phyloP scores from a whole-genome alignment of 2,329 filamentous ascomycete species.

The Monilinia laxa region DNA sequence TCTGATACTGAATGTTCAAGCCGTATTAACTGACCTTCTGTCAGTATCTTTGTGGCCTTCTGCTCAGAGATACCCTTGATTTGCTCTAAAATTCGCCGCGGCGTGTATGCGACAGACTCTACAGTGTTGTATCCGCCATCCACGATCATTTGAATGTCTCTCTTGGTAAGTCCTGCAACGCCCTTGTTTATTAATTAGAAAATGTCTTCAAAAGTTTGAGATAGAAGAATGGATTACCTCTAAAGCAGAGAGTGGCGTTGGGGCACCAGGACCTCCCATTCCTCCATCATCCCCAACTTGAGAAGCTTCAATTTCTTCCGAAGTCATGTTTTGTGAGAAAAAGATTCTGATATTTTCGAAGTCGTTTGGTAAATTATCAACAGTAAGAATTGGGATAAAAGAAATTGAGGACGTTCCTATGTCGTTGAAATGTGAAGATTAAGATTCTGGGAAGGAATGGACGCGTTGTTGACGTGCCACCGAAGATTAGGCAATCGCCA shows the following conservation, averaged over 20 bases:
- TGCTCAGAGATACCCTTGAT: slow-evolving; percentile 98
- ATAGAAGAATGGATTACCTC: slow-evolving; percentile 58
- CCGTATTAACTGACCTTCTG: slow-evolving; percentile 63
- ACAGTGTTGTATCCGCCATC: slow-evolving; percentile 95
- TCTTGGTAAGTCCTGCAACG: slow-evolving; percentile 82
- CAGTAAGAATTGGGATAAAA: neutral
- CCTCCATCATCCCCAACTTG: slow-evolving; percentile 75
- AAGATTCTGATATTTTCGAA: neutral
- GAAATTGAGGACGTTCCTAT: neutral
- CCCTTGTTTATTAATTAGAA: slow-evolving; percentile 55
- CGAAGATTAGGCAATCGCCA: slow-evolving; percentile 19
- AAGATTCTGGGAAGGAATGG: neutral
- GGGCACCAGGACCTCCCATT: slow-evolving; percentile 83
- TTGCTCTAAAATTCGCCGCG: slow-evolving; percentile 80
- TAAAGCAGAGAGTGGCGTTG: slow-evolving; percentile 79
- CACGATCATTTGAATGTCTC: slow-evolving; percentile 89
- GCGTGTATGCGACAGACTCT: slow-evolving; percentile 90
- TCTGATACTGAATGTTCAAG: neutral
- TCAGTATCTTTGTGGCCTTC: slow-evolving; percentile 88
- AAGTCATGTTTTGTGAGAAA: slow-evolving; percentile 32
- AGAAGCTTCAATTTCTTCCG: slow-evolving; percentile 52
- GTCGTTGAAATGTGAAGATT: slow-evolving; percentile 6
- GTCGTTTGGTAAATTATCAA: neutral
- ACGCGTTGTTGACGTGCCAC: slow-evolving; percentile 20
- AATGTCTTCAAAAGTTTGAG: neutral